Percentiles rank a stretch among this genome's conserved stretches.
Conservation (phyloP, 768 basidiomycete genomes). For the Holtermanniella nyarrowii region DNA sequence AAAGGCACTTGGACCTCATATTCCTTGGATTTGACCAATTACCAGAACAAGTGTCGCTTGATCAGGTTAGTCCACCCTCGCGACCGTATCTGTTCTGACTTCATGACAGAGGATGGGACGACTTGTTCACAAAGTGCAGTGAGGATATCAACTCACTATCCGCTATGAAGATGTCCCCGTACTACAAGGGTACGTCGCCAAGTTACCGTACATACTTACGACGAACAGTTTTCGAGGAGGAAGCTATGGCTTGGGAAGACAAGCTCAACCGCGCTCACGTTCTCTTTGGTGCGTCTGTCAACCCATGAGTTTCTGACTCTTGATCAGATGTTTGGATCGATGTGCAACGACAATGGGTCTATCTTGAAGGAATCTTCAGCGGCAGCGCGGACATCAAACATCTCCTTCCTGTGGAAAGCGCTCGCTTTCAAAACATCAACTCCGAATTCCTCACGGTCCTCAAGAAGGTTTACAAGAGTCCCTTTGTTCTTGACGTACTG, state of each 20-base stretch:
- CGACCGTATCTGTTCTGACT: conserved; percentile 1
- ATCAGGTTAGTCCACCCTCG: conserved; percentile 54
- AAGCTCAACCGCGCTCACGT: conserved; percentile 94
- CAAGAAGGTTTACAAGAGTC: conserved; percentile 99
- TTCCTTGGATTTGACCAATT: conserved; percentile 89
- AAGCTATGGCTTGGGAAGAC: conserved; percentile 82
- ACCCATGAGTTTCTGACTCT: conserved; percentile 9
- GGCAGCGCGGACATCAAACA: conserved; percentile 99
- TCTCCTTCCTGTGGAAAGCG: conserved; percentile 88
- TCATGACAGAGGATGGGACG: conserved; percentile 75
- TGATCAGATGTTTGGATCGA: conserved; percentile 91
- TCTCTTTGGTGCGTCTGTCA: conserved; percentile 61
- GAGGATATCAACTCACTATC: conserved; percentile 92
- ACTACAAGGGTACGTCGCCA: conserved; percentile 69
- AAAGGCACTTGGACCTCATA: conserved; percentile 96
- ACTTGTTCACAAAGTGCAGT: conserved; percentile 89
- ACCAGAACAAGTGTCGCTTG: conserved; percentile 95
- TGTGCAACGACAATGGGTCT: conserved; percentile 99
- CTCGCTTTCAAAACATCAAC: conserved; percentile 98
- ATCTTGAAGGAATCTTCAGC: conserved; percentile 98
- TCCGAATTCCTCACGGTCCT: conserved; percentile 94
- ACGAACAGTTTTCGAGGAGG: conserved; percentile 41
- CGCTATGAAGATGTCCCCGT: conserved; percentile 96
- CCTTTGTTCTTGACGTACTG: conserved; percentile 92
- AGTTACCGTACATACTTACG: background rate